Evolutionary conservation across 176 grass and related monocot species (phyloP), one percentile per base, ranked within the genome.

Genomic region (Eragrostis nindensis): DNA sequence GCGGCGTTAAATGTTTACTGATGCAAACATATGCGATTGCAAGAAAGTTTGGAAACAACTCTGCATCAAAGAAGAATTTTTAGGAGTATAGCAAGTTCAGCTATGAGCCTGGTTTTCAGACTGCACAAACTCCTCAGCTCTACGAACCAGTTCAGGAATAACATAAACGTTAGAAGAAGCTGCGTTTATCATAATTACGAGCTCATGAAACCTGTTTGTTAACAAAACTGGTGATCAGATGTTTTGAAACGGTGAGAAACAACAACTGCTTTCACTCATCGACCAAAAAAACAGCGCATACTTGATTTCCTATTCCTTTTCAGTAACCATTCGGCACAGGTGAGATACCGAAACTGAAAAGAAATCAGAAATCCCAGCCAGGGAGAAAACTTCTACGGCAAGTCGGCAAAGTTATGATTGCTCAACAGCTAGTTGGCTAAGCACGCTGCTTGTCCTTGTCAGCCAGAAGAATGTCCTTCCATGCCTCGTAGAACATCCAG

Each of bases 401-500:
- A 36, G 57, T 61, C 8, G 24, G 64, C 63, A 63, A 47, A 15
- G 22, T 14, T 25, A 49, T 39, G 30, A 22, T 59, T 42, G 77
- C 17, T 39, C 30, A 62, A 15, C 11, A 53, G 17, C 50, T 36
- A 22, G 2, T 49, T 36, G 8, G 3, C 56, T 72, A 78, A 27
- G 57, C 14, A 2, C 21, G 26, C 21, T 8, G 67, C 67, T 78
- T 82, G 41, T 71, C 57, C 59, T 65, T 71, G 26, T 82, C 57
- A 26, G 18, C 45, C 64, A 93, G 66, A 42, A 94, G 89, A 68
- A 97, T 78, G 45, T 97, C 94, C 84, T 97, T 97, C 91, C 94
- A 97, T 47, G 91, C 84, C 84, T 97, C 94, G n/a, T 97, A 97
- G 71, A 97, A 90, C 91, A 97, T 91, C 94, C 94, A 97, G 54